A percentile compares a stretch with the other conserved stretches of the same genome.
Evolutionary conservation across 176 grass and related monocot genomes (phyloP).

Genomic region (Aegilops sharonensis): DNA sequence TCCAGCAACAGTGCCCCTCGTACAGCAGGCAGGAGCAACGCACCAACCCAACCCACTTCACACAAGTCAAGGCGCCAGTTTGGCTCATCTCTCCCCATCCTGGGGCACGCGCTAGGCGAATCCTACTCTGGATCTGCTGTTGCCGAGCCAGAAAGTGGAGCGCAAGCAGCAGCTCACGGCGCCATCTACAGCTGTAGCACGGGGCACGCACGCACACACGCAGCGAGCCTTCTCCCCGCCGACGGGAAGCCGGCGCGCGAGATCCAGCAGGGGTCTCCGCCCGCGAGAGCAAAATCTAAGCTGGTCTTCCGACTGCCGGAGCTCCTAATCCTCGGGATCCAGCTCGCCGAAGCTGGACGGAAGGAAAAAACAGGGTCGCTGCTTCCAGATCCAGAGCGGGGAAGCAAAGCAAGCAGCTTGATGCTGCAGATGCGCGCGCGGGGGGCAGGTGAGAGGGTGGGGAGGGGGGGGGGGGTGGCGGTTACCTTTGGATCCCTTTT

Average conservation of each 20-base stretch:
- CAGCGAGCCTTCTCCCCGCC: background rate
- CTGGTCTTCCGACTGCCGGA: background rate
- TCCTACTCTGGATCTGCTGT: background rate
- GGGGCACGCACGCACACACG: too few relatives aligned
- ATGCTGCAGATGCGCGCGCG: background rate
- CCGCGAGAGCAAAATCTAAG: background rate
- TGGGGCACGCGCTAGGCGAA: background rate
- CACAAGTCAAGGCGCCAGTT: background rate
- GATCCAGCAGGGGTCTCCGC: background rate
- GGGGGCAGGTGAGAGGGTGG: background rate
- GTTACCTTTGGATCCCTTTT: background rate
- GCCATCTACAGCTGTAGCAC: background rate
- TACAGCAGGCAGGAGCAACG: too few relatives aligned
- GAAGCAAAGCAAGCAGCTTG: background rate
- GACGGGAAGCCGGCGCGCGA: background rate
- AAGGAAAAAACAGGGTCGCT: background rate
- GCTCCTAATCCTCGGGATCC: background rate
- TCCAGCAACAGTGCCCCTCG: too few relatives aligned
- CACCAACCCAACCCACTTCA: accelerated
- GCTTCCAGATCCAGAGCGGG: background rate
- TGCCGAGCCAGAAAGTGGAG: too few relatives aligned
- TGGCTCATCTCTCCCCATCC: background rate
- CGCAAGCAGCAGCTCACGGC: background rate
- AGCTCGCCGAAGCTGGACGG: background rate
- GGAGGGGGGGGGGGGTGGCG: background rate